phyloP scores from a whole-genome alignment of 2,329 filamentous ascomycete genomes.

The Blumeria graminis region DNA sequence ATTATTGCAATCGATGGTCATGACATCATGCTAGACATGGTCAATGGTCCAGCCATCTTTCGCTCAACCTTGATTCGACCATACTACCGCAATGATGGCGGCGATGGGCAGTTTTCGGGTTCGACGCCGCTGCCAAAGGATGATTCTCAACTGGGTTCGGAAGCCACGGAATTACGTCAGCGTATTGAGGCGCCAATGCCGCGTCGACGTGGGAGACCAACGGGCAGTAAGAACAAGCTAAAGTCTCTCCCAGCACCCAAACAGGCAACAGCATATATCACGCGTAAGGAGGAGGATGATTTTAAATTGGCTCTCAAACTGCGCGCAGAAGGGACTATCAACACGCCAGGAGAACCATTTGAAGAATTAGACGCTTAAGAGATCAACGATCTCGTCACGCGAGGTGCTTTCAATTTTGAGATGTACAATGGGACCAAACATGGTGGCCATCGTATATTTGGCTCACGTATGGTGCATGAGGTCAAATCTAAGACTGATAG shows the following conservation, averaged over 20 bases:
- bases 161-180: neutral
- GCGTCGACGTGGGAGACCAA: no score
- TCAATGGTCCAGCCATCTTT: neutral
- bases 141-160: neutral
- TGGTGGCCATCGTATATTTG: neutral
- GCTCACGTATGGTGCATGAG: neutral
- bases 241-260: no score
- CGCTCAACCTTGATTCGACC: neutral
- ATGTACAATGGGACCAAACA: neutral
- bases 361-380: neutral
- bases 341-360: neutral
- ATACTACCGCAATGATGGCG: neutral
- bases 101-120: neutral
- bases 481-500: neutral
- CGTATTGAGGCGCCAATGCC: no score
- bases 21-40: neutral
- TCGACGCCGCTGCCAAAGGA: neutral
- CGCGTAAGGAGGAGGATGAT: neutral
- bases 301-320: neutral
- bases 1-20: neutral
- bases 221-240: no score
- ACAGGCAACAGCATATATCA: neutral
- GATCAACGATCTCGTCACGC: neutral
- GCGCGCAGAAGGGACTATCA: neutral
- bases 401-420: neutral